A percentile compares a stretch with the other conserved stretches of the same genome.
Conservation (phyloP, 768 basidiomycete species). For the Lactarius deliciosus region DNA sequence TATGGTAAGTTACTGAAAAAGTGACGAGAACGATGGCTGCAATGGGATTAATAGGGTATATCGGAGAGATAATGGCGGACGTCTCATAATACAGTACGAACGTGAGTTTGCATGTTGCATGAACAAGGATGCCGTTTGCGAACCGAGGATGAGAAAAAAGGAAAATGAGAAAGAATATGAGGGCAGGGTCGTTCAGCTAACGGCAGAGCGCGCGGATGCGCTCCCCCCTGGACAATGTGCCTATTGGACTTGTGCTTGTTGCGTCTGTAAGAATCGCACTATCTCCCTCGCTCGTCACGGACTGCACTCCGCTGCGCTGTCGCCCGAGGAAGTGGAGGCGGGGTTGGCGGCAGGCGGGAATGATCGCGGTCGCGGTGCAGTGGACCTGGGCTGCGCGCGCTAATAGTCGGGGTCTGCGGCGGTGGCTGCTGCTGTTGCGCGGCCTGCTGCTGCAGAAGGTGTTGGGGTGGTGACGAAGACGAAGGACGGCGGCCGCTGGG, state of each 20-base stretch:
- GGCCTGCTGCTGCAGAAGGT: constrained; percentile 12
- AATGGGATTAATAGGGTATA: constrained; percentile 7
- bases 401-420: constrained; percentile 23
- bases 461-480: constrained; percentile 17
- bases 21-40: neutral
- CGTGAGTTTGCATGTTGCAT: constrained; percentile 3
- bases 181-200: neutral
- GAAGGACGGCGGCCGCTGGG: constrained; percentile 30
- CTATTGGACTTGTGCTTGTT: neutral
- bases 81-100: neutral
- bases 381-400: constrained; percentile 16
- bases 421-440: constrained; percentile 6
- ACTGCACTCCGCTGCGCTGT: constrained; percentile 6
- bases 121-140: constrained; percentile 1
- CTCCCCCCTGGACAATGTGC: neutral
- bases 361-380: neutral
- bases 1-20: neutral
- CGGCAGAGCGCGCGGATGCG: constrained; percentile 1
- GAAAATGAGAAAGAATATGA: constrained; percentile 2
- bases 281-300: constrained; percentile 22
- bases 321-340: constrained; percentile 14
- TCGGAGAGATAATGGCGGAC: neutral
- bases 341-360: constrained; percentile 10
- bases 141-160: neutral
- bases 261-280: neutral